Percentiles rank a stretch among this genome's conserved stretches.
phyloP scores from a whole-genome alignment of 2,329 filamentous ascomycete species.

The Penicillium concentricum region DNA sequence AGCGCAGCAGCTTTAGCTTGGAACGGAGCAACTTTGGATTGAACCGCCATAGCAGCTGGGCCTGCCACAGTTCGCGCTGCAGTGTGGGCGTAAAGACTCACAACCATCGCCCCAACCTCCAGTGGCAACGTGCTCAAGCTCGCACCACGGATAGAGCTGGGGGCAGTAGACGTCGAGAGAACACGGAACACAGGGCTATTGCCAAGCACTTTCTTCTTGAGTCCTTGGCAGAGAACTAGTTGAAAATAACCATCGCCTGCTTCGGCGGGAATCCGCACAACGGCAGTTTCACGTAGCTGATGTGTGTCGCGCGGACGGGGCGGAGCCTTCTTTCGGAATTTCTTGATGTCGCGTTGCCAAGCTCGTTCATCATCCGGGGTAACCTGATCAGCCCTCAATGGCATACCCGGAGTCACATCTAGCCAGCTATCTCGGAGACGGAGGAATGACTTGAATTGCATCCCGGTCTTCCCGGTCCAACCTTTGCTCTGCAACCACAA shows the following conservation, averaged over 20 bases:
- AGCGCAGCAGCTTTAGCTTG: conserved; percentile 28
- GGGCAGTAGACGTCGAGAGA: conserved; percentile 63
- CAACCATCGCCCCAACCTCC: conserved; percentile 56
- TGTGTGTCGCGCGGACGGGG: conserved; percentile 52
- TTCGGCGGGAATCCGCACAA: conserved; percentile 63
- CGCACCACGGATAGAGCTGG: conserved; percentile 63
- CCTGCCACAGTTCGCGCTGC: conserved; percentile 24
- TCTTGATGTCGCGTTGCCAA: conserved; percentile 66
- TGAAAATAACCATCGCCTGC: conserved; percentile 68
- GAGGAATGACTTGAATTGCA: conserved; percentile 63
- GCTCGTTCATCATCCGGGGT: conserved; percentile 60
- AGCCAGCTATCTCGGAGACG: conserved; percentile 62
- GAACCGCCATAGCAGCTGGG: conserved; percentile 26
- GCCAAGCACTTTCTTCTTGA: conserved; percentile 60
- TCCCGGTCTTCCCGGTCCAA: conserved; percentile 66
- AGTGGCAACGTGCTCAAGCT: conserved; percentile 64
- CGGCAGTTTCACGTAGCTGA: conserved; percentile 59
- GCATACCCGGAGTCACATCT: conserved; percentile 62
- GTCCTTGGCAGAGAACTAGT: conserved; percentile 60
- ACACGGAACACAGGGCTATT: conserved; percentile 67
- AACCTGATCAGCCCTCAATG: conserved; percentile 51
- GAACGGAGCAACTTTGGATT: conserved; percentile 28
- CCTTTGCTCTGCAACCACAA: conserved; percentile 69
- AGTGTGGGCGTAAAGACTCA: conserved; percentile 45
- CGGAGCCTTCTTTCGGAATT: conserved; percentile 59